Percentiles rank a stretch among this genome's conserved stretches.
These are phyloP conservation scores for Aspergillus bertholletiae DNA, from an alignment of 495 filamentous ascomycete species.

Conservation along the genomic window DNA sequence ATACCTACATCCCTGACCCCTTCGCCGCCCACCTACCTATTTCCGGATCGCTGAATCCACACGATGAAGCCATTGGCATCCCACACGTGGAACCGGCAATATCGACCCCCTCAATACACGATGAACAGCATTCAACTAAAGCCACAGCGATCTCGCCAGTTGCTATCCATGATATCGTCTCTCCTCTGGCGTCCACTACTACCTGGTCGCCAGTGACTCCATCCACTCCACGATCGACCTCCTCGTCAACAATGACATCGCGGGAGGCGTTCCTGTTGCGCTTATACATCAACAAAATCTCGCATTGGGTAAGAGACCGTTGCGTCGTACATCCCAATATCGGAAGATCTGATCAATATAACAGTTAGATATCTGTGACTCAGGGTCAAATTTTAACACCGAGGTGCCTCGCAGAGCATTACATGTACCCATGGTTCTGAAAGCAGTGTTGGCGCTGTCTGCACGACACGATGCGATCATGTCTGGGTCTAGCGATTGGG, in stretches of 20 bases:
- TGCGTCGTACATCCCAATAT: not conserved
- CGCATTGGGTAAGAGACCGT: conserved; percentile 27
- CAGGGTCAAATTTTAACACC: conserved; percentile 32
- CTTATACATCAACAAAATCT: conserved; percentile 31
- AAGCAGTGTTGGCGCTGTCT: conserved; percentile 31
- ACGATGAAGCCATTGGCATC: not conserved
- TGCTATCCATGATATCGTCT: not conserved
- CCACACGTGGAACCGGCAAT: not conserved
- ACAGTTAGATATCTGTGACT: conserved; percentile 36
- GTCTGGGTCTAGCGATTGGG: conserved; percentile 26
- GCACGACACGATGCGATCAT: conserved; percentile 35
- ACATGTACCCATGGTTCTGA: conserved; percentile 31
- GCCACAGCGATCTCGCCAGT: conserved; percentile 13
- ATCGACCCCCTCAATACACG: not conserved
- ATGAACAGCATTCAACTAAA: not conserved
- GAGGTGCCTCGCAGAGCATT: conserved; percentile 32
- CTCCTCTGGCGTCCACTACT: conserved; percentile 11
- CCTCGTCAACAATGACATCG: conserved; percentile 13
- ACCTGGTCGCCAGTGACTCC: conserved; percentile 14
- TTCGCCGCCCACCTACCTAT: not conserved
- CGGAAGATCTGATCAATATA: not conserved
- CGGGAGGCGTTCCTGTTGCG: conserved; percentile 34
- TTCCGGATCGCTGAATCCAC: not conserved
- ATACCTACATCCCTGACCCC: not conserved
- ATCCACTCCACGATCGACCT: conserved; percentile 9